These are phyloP conservation scores for Teratosphaeria destructans DNA, from an alignment of 2,329 filamentous ascomycete genomes.

Conservation along the genomic window DNA sequence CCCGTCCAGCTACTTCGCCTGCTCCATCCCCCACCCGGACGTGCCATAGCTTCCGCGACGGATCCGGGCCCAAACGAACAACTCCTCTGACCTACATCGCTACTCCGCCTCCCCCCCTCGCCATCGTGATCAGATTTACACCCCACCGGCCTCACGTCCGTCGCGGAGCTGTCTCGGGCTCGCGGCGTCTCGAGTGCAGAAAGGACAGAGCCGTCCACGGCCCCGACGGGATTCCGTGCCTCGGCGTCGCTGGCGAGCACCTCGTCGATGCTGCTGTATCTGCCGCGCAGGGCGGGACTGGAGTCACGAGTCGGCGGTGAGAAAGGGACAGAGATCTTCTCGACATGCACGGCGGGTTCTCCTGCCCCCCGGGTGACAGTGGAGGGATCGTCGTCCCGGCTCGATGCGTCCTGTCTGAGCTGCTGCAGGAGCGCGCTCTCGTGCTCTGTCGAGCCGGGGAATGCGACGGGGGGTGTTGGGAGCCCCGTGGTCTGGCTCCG, in stretches of 20 bases:
- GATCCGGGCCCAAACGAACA: background rate
- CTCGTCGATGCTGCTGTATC: background rate
- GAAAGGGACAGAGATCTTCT: background rate
- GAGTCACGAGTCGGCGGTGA: background rate
- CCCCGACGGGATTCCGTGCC: background rate
- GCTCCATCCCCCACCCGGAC: background rate
- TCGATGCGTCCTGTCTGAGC: background rate
- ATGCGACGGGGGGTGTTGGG: background rate
- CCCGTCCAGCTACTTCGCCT: background rate
- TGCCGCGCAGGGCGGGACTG: no score
- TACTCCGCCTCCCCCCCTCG: background rate
- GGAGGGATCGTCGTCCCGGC: background rate
- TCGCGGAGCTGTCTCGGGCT: background rate
- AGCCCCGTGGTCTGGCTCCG: background rate
- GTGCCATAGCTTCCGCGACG: background rate
- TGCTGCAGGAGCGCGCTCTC: background rate
- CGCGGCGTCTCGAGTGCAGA: background rate
- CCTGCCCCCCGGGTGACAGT: background rate
- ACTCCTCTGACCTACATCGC: background rate
- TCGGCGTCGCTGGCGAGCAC: background rate
- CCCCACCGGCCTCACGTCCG: background rate
- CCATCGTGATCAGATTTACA: background rate
- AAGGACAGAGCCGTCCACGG: background rate
- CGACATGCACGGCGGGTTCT: background rate
- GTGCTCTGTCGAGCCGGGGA: background rate